Percentiles rank a stretch among this genome's conserved stretches.
phyloP scores from a whole-genome alignment of 257 asterid species.

The Solanum paucissectum region DNA sequence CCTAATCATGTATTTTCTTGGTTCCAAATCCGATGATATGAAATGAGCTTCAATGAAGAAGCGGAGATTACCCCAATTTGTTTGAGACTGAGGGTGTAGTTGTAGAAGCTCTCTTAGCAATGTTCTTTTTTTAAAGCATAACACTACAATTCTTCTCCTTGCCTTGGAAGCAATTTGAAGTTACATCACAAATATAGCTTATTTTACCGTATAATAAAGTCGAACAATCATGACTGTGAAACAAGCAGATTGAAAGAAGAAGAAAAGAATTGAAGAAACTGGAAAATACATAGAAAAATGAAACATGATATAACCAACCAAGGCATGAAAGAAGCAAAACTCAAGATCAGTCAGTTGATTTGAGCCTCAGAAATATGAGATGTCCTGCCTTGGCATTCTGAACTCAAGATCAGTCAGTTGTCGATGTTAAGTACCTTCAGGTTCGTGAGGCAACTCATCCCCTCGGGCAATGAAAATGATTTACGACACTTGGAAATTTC shows the following conservation, averaged over 20 bases:
- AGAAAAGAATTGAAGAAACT: too few species aligned
- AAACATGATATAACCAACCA: not conserved
- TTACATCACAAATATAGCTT: not conserved
- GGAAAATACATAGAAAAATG: not conserved
- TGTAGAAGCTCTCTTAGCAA: not conserved
- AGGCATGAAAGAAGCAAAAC: not conserved
- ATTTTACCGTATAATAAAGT: not conserved
- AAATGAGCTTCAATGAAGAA: not conserved
- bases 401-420: not conserved
- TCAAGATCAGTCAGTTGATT: not conserved
- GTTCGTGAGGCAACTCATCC: not conserved
- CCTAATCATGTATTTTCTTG: not conserved
- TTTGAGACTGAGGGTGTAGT: not conserved
- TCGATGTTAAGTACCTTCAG: not conserved
- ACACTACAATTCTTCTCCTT: not conserved
- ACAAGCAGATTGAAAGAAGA: not conserved
- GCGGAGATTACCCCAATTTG: not conserved
- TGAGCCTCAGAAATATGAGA: not conserved
- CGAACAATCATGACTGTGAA: not conserved
- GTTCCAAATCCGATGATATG: not conserved
- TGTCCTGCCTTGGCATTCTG: not conserved
- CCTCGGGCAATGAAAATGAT: not conserved
- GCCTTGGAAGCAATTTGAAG: not conserved
- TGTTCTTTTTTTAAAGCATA: not conserved
- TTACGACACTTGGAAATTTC: not conserved